Base-by-base conservation (phyloP, 805 yeast species). In the Candida hungchunana region DNA sequence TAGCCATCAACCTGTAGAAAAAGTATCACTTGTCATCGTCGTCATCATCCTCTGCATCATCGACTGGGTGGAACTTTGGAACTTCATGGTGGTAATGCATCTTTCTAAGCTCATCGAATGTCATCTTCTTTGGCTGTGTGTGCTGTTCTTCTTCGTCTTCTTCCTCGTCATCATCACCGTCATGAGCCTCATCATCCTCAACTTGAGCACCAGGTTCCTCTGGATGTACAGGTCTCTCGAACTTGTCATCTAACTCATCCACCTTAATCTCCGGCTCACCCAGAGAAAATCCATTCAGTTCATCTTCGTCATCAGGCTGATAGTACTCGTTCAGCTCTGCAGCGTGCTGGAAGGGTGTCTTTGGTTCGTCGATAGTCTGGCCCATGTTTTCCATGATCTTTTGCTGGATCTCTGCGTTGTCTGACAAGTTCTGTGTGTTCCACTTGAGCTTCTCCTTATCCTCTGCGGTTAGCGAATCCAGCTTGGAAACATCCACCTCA, bases 271-370 rank as follows among this genome's bases (percentile, higher is more conserved):
- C 79, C 1, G 80, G 74, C 44, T 71, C 79, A 2, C 85, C 85
- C 32, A 79, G 60, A 8, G 71, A 58, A 46, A 80, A 76, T 28
- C 63, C 68, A 10, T 76, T 75, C 28, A 77, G 60, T 4, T 66
- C 69, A 5, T 47, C 52, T 10, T 49, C 58, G 23, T 80, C 88
- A 29, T 78, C 77, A 50, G 82, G 90, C 5, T 73, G 75, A 48
- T 87, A 86, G 54, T 83, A 82, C 50, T 88, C 95, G 21, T 85
- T 86, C 35, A 73, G 68, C 39, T 63, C 67, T 18, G 85, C 82
- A 1, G 95, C 94, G 9, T 93, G 94, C 55, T 85, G 94, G 52
- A 82, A 89, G 5, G 97, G 97, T 1, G 97, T 89, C 66, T 89
- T 89, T 16, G 97, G 97, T 58, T 89, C 97, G 53, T 86, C 95